Conservation (phyloP, 2,329 filamentous ascomycete species). For the Calonectria leucothoes region DNA sequence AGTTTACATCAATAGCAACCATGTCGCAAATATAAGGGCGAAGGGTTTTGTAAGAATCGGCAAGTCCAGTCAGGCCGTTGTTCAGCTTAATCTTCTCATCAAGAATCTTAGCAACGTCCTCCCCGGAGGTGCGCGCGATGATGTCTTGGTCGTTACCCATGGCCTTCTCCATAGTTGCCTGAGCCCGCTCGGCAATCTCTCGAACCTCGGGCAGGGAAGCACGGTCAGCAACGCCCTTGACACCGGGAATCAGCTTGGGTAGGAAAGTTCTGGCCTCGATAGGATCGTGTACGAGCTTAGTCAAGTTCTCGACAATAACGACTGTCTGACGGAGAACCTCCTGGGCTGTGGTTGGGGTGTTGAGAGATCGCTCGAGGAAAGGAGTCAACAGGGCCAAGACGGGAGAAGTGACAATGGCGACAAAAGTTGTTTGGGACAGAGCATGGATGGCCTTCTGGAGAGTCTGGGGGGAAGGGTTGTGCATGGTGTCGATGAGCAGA, state of each 20-base stretch:
- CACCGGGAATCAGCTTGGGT: slow-evolving; percentile 93
- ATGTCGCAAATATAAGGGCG: slow-evolving; percentile 84
- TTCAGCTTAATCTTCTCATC: slow-evolving; percentile 81
- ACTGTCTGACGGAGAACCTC: slow-evolving; percentile 96
- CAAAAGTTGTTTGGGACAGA: slow-evolving; percentile 97
- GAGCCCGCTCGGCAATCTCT: slow-evolving; percentile 84
- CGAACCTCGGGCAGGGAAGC: slow-evolving; percentile 95
- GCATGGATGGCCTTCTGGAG: slow-evolving; percentile 97
- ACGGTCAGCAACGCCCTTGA: slow-evolving; percentile 87
- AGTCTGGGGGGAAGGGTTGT: slow-evolving; percentile 88
- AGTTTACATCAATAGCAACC: slow-evolving; percentile 89
- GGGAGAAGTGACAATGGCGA: slow-evolving; percentile 94
- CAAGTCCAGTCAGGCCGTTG: slow-evolving; percentile 69
- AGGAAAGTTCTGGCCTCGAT: slow-evolving; percentile 95
- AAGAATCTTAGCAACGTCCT: slow-evolving; percentile 80
- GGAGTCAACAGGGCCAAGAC: slow-evolving; percentile 95
- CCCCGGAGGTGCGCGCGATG: slow-evolving; percentile 73
- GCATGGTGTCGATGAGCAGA: slow-evolving; percentile 93
- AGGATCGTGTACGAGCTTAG: slow-evolving; percentile 95
- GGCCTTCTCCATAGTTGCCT: slow-evolving; percentile 91
- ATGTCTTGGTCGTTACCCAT: slow-evolving; percentile 80
- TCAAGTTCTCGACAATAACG: slow-evolving; percentile 97
- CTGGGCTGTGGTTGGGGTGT: slow-evolving; percentile 89
- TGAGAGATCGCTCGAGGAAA: slow-evolving; percentile 92
- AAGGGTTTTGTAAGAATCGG: slow-evolving; percentile 73